A percentile compares a stretch with the other conserved stretches of the same genome.
Evolutionary conservation across 805 yeast species (phyloP).

Genomic region (Lipomyces yamanashiensis): DNA sequence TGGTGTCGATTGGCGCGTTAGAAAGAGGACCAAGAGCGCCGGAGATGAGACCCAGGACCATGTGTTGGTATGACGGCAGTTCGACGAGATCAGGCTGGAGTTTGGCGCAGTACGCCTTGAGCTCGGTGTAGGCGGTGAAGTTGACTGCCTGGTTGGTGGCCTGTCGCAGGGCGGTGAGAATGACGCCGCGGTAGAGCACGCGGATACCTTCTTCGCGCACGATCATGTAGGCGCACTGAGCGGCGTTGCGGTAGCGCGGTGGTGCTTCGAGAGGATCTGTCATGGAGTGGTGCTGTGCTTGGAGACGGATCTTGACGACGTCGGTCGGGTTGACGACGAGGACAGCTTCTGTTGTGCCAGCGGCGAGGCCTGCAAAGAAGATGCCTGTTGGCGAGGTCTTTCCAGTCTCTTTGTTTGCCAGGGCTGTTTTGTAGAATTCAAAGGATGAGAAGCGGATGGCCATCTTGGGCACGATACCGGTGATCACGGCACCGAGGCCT

Average conservation of each 20-base stretch:
- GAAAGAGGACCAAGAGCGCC: slow-evolving; percentile 98
- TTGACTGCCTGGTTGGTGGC: slow-evolving; percentile 98
- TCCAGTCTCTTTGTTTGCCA: slow-evolving; percentile 47
- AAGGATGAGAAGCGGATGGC: slow-evolving; percentile 95
- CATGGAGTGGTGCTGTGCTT: slow-evolving; percentile 91
- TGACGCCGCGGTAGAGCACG: slow-evolving; percentile 91
- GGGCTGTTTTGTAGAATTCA: slow-evolving; percentile 77
- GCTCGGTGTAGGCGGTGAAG: slow-evolving; percentile 89
- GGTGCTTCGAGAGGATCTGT: slow-evolving; percentile 80
- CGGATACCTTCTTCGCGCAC: slow-evolving; percentile 88
- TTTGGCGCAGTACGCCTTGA: slow-evolving; percentile 71
- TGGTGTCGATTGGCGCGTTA: slow-evolving; percentile 96
- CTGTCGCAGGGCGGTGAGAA: slow-evolving; percentile 95
- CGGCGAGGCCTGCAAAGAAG: slow-evolving; percentile 93
- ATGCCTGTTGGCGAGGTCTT: slow-evolving; percentile 71
- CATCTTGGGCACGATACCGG: slow-evolving; percentile 98
- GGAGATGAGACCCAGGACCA: slow-evolving; percentile 83
- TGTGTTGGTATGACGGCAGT: slow-evolving; percentile 93
- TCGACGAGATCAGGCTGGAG: slow-evolving; percentile 57
- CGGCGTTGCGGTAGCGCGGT: slow-evolving; percentile 81
- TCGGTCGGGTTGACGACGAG: slow-evolving; percentile 96
- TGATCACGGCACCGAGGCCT: slow-evolving; percentile 95
- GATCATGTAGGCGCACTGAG: slow-evolving; percentile 84
- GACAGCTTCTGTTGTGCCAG: slow-evolving; percentile 96
- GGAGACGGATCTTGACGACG: slow-evolving; percentile 93